phyloP scores from a whole-genome alignment of 2,329 filamentous ascomycete genomes.

The Epicoccum nigrum region DNA sequence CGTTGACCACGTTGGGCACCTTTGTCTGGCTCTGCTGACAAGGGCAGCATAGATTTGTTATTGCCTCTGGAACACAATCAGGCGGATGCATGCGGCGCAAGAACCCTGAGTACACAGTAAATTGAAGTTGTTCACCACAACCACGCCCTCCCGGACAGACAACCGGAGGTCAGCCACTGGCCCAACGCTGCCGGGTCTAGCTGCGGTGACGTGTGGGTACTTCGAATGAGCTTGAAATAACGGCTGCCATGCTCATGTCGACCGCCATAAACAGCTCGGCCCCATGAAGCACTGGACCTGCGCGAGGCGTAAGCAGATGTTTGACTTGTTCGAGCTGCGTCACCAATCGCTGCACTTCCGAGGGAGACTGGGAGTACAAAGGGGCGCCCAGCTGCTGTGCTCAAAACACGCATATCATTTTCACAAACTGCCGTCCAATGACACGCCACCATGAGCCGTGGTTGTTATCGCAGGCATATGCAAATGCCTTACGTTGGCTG shows the following conservation, averaged over 20 bases:
- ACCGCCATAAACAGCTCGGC: conserved; percentile 9
- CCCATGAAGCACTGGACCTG: neutral
- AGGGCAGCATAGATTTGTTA: conserved; percentile 7
- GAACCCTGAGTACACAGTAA: neutral
- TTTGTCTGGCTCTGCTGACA: conserved; percentile 2
- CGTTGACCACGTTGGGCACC: conserved; percentile 11
- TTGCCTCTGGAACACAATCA: conserved; percentile 13
- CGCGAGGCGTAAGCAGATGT: conserved; percentile 1
- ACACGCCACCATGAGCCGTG: neutral
- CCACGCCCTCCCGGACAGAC: conserved; percentile 1
- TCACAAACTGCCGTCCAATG: conserved; percentile 7
- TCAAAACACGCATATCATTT: conserved; percentile 8
- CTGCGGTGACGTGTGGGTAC: conserved; percentile 7
- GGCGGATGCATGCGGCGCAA: neutral
- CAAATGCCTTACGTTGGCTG: conserved; percentile 3
- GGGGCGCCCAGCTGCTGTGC: conserved; percentile 10
- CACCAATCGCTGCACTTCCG: conserved; percentile 2
- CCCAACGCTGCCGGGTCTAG: conserved; percentile 4
- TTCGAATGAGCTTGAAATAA: conserved; percentile 10
- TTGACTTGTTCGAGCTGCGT: neutral
- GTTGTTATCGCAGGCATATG: conserved; percentile 16
- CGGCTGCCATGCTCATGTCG: conserved; percentile 5
- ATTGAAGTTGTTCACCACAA: conserved; percentile 1
- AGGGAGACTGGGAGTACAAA: conserved; percentile 1
- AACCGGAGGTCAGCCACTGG: neutral